Percentiles rank a stretch among this genome's conserved stretches.
These are phyloP conservation scores for Umbelopsis isabellina DNA, from an alignment of 192 early-diverging fungal species.

Conservation along the genomic window DNA sequence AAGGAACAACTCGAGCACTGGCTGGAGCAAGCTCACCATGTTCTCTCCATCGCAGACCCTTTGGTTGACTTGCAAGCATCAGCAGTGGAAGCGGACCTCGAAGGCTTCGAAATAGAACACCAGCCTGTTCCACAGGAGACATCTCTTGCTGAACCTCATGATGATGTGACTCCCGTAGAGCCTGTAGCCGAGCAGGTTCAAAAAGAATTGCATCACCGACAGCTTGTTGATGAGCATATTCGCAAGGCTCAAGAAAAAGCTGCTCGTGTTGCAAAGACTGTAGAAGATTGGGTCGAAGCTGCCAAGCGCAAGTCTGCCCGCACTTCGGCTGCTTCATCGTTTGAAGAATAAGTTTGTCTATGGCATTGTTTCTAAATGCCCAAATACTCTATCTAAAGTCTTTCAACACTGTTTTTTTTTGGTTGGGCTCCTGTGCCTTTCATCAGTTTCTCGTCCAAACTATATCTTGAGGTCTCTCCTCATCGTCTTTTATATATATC, in stretches of 20 bases:
- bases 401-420: too few species aligned
- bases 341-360: background rate
- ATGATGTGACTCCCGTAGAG: background rate
- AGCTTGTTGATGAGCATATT: slow-evolving; percentile 9
- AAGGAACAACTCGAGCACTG: background rate
- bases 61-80: background rate
- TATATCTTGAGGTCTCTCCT: too few species aligned
- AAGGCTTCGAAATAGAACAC: slow-evolving; percentile 16
- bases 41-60: background rate
- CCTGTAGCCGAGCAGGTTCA: slow-evolving; percentile 1
- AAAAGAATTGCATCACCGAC: background rate
- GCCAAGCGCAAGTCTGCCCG: slow-evolving; percentile 14
- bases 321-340: background rate
- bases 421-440: too few species aligned
- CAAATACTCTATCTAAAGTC: too few species aligned
- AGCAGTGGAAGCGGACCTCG: background rate
- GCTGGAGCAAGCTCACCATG: background rate
- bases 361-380: too few species aligned
- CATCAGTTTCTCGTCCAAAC: too few species aligned
- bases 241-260: slow-evolving; percentile 17
- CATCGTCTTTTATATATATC: too few species aligned
- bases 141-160: background rate
- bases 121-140: slow-evolving; percentile 7
- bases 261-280: slow-evolving; percentile 6
- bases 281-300: slow-evolving; percentile 14